These are phyloP conservation scores for Solanum medicagineum DNA, from an alignment of 257 asterid genomes.

Conservation along the genomic window DNA sequence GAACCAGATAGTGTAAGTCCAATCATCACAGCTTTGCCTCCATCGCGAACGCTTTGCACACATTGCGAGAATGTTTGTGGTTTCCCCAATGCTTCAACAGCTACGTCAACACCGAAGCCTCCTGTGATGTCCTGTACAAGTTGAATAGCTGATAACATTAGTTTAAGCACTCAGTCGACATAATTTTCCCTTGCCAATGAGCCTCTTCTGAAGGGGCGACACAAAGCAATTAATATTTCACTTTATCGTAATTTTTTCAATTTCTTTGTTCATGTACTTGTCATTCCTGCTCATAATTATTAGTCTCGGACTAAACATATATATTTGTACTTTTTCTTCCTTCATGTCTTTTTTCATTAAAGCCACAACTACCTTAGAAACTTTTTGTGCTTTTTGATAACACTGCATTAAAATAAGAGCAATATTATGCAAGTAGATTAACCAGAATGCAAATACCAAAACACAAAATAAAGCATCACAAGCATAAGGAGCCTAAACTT, in stretches of 20 bases:
- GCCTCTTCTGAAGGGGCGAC: not conserved
- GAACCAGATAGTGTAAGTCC: conserved; percentile 86
- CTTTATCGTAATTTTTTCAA: not conserved
- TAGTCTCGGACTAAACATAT: not conserved
- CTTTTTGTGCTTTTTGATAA: no score
- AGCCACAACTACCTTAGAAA: no score
- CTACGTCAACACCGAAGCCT: conserved; percentile 89
- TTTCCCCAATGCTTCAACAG: conserved; percentile 92
- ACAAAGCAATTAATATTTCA: not conserved
- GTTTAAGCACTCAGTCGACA: not conserved
- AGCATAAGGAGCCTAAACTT: not conserved
- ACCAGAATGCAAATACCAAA: not conserved
- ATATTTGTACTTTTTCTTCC: not conserved
- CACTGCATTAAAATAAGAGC: not conserved
- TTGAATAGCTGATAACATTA: not conserved
- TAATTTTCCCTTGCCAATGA: not conserved
- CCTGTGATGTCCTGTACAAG: conserved; percentile 77
- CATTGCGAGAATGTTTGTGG: conserved; percentile 78
- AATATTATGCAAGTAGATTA: not conserved
- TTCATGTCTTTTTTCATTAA: no score
- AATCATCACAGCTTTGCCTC: conserved; percentile 98
- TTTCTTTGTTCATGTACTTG: not conserved
- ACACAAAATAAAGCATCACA: not conserved
- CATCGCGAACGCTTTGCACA: conserved; percentile 82
- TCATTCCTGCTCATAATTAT: not conserved